A percentile compares a stretch with the other conserved stretches of the same genome.
These are phyloP conservation scores for Naganishia albida DNA, from an alignment of 1,284 basidiomycete genomes.

Conservation along the genomic window DNA sequence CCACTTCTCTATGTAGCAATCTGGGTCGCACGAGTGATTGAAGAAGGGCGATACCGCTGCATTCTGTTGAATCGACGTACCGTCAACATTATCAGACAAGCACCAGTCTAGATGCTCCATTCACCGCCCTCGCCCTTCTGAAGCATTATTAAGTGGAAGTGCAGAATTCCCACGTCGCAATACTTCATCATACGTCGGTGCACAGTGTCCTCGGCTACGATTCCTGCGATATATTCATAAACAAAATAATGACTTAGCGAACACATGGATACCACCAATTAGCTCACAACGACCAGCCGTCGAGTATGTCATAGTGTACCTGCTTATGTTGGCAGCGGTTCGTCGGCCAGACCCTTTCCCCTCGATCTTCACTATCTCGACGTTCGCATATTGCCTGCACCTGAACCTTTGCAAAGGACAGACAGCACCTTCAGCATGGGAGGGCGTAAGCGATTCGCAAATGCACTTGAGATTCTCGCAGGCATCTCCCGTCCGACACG, in stretches of 20 bases:
- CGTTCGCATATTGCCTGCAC: constrained; percentile 75
- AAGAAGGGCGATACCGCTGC: constrained; percentile 95
- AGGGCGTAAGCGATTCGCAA: not conserved
- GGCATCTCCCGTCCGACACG: constrained; percentile 77
- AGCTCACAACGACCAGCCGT: constrained; percentile 4
- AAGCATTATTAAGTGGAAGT: constrained; percentile 99
- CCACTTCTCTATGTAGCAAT: constrained; percentile 99
- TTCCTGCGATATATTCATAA: constrained; percentile 97
- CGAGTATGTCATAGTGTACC: constrained; percentile 61
- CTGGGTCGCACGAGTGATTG: constrained; percentile 97
- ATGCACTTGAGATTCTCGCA: constrained; percentile 89
- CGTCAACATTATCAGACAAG: constrained; percentile 46
- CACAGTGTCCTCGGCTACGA: constrained; percentile 84
- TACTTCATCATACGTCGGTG: constrained; percentile 93
- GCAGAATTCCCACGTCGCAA: constrained; percentile 85
- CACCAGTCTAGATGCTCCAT: not conserved
- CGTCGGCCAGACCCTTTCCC: constrained; percentile 94
- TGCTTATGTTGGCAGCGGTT: constrained; percentile 67
- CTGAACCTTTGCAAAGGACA: constrained; percentile 81
- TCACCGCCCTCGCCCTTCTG: constrained; percentile 86
- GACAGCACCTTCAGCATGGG: not conserved
- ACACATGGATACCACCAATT: not conserved
- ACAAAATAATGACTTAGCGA: constrained; percentile 78
- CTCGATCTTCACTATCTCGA: constrained; percentile 90
- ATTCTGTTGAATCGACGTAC: constrained; percentile 98